Base-by-base conservation (phyloP, 495 filamentous ascomycete genomes). In the Lasiosphaeria ovina region DNA sequence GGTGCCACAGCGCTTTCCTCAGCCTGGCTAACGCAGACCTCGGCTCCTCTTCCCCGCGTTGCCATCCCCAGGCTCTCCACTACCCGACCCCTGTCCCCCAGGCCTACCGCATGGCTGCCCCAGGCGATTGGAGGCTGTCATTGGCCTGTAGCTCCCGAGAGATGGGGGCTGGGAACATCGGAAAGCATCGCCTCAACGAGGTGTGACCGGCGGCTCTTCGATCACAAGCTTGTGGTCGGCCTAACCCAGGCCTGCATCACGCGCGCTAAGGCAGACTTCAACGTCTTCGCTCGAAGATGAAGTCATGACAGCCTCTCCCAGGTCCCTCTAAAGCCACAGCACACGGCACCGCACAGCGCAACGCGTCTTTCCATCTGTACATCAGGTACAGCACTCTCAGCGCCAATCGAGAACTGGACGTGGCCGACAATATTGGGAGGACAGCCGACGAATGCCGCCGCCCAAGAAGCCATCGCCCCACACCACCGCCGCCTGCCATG, bases 401-500 rank as follows among this genome's bases (percentile, higher is more conserved):
- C 24, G 24, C 24, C 24, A 24, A 24, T 24, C 24, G 24, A 24
- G 24, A 24, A 24, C 24, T 24, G 24, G 24, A 24, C 24, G 24
- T 24, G 24, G 24, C 24, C 2, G 24, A 24, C 24, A 24, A 24
- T 24, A 0, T 24, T 24, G 24, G 24, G 24, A 24, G 24, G 24
- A n/a, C 38, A 3, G 38, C 1, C 38, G 38, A 42, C 12, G 4
- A 47, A 14, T n/a, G 44, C 44, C 44, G 16, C 8, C 38, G 8
- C 38, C 44, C 44, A 11, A 7, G 11, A 47, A 47, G 12, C 7
- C 44, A 47, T 47, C 44, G 44, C 44, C n/a, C 38, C 38, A 42
- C 38, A 9, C 38, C 38, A 47, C 44, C 51, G 34, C 36, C 36
- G 35, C 55, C 6, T 9, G 68, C 11, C 57, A 78, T 77, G 72